phyloP scores from a whole-genome alignment of 2,329 filamentous ascomycete genomes.

The Calonectria pteridis region DNA sequence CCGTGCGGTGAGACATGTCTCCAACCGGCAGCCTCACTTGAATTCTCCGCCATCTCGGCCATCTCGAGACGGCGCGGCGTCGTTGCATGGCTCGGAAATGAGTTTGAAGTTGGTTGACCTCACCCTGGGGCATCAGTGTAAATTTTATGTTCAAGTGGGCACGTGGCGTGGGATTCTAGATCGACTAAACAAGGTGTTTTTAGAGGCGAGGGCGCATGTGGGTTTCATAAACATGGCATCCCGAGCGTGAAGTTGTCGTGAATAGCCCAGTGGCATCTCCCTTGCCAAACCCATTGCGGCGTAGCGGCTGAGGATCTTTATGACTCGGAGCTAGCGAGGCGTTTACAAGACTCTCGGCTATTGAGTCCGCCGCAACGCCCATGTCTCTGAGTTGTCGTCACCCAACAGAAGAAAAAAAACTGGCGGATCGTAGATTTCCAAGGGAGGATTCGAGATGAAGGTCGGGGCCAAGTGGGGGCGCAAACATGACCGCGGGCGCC shows the following conservation, averaged over 20 bases:
- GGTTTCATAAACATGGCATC: background rate
- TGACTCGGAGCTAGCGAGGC: constrained; percentile 21
- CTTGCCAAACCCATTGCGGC: constrained; percentile 18
- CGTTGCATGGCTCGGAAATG: constrained; percentile 41
- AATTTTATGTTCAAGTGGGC: constrained; percentile 27
- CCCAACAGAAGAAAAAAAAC: constrained; percentile 34
- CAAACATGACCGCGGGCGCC: constrained; percentile 12
- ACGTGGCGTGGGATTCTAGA: constrained; percentile 34
- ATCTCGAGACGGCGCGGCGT: constrained; percentile 11
- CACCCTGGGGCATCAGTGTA: constrained; percentile 27
- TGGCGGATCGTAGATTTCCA: constrained; percentile 34
- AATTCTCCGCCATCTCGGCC: background rate
- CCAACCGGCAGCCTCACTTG: constrained; percentile 39
- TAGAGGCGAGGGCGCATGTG: background rate
- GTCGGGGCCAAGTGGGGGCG: constrained; percentile 32
- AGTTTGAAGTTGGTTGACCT: constrained; percentile 32
- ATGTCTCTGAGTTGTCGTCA: constrained; percentile 31
- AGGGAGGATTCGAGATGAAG: constrained; percentile 23
- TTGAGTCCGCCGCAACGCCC: constrained; percentile 19
- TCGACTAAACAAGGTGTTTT: constrained; percentile 36
- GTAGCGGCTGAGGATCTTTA: background rate
- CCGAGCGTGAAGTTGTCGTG: constrained; percentile 10
- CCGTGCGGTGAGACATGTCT: constrained; percentile 38
- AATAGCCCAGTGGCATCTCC: constrained; percentile 11
- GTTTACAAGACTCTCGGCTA: constrained; percentile 22